phyloP scores from a whole-genome alignment of 2,329 filamentous ascomycete genomes.

The Leptoxyphium fumago region DNA sequence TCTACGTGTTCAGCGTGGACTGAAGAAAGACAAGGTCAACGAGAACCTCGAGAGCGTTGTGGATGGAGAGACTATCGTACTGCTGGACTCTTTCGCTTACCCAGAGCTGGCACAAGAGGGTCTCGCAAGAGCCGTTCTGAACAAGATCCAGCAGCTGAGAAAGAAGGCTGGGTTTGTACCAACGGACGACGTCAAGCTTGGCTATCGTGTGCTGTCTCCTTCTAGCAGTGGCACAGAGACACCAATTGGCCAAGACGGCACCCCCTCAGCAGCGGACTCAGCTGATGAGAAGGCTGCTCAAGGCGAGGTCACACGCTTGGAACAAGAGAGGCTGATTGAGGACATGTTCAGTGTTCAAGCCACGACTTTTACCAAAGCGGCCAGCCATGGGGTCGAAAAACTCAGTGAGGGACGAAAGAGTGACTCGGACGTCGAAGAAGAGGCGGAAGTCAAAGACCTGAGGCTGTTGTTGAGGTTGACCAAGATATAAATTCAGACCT shows the following conservation, averaged over 20 bases:
- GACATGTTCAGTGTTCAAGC: constrained; percentile 22
- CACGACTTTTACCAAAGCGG: constrained; percentile 21
- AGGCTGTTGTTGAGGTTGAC: constrained; percentile 59
- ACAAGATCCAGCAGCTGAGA: constrained; percentile 77
- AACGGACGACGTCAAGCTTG: constrained; percentile 92
- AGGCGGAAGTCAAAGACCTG: constrained; percentile 69
- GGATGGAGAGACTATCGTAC: constrained; percentile 77
- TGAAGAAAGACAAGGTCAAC: constrained; percentile 57
- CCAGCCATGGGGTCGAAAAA: constrained; percentile 14
- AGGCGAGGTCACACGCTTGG: constrained; percentile 14
- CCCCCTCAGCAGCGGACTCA: constrained; percentile 6
- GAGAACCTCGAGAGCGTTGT: constrained; percentile 74
- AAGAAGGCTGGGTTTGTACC: constrained; percentile 86
- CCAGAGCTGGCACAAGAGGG: constrained; percentile 80
- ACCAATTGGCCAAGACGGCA: constrained; percentile 32
- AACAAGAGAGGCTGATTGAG: constrained; percentile 18
- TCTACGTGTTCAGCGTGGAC: constrained; percentile 63
- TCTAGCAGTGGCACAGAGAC: neutral
- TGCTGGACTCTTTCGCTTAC: constrained; percentile 71
- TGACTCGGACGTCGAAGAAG: constrained; percentile 57
- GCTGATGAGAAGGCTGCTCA: constrained; percentile 11
- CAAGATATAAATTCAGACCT: constrained; percentile 39
- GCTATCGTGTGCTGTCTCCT: constrained; percentile 59
- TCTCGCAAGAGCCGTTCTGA: constrained; percentile 79
- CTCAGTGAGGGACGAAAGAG: constrained; percentile 24